These are phyloP conservation scores for Verticillium nonalfalfae DNA, from an alignment of 2,329 filamentous ascomycete genomes.

Conservation along the genomic window DNA sequence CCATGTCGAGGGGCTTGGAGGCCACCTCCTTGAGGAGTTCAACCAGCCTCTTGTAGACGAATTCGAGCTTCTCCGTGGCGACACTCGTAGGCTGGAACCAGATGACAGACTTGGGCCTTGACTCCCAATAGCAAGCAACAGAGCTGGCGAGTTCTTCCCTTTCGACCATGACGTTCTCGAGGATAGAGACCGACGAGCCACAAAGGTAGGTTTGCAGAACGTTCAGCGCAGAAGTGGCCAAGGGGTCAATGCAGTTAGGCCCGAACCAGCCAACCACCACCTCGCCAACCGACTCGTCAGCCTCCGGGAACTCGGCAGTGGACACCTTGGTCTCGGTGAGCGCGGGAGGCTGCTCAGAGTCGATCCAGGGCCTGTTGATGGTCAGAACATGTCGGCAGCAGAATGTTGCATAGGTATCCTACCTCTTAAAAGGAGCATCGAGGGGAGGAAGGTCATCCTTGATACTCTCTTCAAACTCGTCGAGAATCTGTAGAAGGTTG, in stretches of 20 bases:
- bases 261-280: conserved; percentile 83
- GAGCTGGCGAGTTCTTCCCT: conserved; percentile 87
- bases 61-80: conserved; percentile 74
- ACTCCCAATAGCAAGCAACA: conserved; percentile 72
- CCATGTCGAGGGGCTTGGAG: conserved; percentile 77
- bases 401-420: conserved; percentile 6
- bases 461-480: conserved; percentile 84
- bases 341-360: conserved; percentile 71
- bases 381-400: not conserved
- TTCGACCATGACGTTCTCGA: conserved; percentile 90
- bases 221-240: conserved; percentile 66
- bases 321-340: conserved; percentile 68
- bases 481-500: conserved; percentile 72
- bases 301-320: conserved; percentile 87
- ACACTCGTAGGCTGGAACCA: conserved; percentile 84
- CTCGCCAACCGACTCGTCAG: conserved; percentile 90
- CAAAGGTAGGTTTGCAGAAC: conserved; percentile 81
- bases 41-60: conserved; percentile 81
- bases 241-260: conserved; percentile 67
- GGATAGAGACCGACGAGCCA: conserved; percentile 84
- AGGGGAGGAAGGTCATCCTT: conserved; percentile 72
- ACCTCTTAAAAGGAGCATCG: conserved; percentile 68
- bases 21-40: conserved; percentile 77
- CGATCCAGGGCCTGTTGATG: conserved; percentile 70
- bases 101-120: conserved; percentile 74